Percentiles rank a stretch among this genome's conserved stretches.
phyloP scores from a whole-genome alignment of 768 basidiomycete genomes.

The Lactarius quietus region DNA sequence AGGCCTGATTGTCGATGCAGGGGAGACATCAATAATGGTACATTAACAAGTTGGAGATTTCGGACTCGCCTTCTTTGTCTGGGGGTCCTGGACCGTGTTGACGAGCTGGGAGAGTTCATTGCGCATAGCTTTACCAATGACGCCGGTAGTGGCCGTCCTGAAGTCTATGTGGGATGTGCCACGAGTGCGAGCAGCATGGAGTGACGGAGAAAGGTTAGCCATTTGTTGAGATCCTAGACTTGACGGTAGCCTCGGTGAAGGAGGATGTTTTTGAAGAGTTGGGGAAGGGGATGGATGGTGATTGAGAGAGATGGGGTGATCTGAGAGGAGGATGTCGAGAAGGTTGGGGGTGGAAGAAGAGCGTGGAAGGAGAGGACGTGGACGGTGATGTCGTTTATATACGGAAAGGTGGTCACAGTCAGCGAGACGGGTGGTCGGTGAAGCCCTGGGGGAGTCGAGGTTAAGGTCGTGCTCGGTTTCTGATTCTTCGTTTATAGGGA shows the following conservation, averaged over 20 bases:
- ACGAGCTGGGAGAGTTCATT: slow-evolving; percentile 97
- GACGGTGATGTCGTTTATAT: slow-evolving; percentile 28
- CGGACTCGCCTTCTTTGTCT: slow-evolving; percentile 69
- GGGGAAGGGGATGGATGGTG: slow-evolving; percentile 32
- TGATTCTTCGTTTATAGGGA: slow-evolving; percentile 23
- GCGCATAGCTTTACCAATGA: slow-evolving; percentile 88
- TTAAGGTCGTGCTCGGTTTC: slow-evolving; percentile 13
- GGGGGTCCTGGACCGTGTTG: slow-evolving; percentile 71
- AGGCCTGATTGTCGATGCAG: slow-evolving; percentile 48
- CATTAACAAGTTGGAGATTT: slow-evolving; percentile 11
- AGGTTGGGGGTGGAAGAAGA: slow-evolving; percentile 25
- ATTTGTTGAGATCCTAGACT: slow-evolving; percentile 30
- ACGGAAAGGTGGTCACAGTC: slow-evolving; percentile 16
- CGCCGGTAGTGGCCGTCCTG: slow-evolving; percentile 84
- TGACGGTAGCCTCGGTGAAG: not conserved
- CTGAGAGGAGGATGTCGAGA: slow-evolving; percentile 22
- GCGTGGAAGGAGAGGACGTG: slow-evolving; percentile 11
- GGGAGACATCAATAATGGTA: slow-evolving; percentile 8
- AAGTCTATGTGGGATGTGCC: slow-evolving; percentile 87
- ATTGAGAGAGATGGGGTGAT: slow-evolving; percentile 22
- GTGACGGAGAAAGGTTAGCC: slow-evolving; percentile 52
- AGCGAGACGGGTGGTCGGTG: slow-evolving; percentile 9
- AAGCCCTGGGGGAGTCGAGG: not conserved
- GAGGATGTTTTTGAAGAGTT: not conserved
- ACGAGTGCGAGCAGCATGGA: slow-evolving; percentile 67